Conservation (phyloP, 1,284 basidiomycete genomes). For the Meira miltonrushii region DNA sequence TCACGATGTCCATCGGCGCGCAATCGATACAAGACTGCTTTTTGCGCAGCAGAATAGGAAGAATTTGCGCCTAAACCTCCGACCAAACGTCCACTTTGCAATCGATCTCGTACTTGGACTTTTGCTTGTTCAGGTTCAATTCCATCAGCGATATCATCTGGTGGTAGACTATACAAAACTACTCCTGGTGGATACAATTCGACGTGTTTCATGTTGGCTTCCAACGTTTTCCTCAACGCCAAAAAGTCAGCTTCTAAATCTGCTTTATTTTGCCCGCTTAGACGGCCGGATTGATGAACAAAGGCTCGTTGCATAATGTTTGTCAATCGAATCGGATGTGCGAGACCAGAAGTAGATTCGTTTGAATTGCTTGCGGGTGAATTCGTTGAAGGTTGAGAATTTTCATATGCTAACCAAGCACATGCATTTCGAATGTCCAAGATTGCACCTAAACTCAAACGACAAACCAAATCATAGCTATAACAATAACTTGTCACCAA, state of each 20-base stretch:
- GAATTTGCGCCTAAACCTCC: not conserved
- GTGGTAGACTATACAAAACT: conserved; percentile 70
- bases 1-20: conserved; percentile 15
- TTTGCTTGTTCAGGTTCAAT: conserved; percentile 1
- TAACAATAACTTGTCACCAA: conserved; percentile 73
- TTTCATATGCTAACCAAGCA: conserved; percentile 69
- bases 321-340: conserved; percentile 20
- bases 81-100: conserved; percentile 55
- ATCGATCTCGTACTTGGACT: conserved; percentile 10
- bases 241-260: conserved; percentile 52
- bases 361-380: not conserved
- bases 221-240: conserved; percentile 70
- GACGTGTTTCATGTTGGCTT: conserved; percentile 73
- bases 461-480: conserved; percentile 73
- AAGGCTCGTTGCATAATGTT: conserved; percentile 32
- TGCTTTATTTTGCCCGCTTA: not conserved
- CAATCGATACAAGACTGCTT: conserved; percentile 21
- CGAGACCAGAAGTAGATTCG: not conserved
- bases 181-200: conserved; percentile 73
- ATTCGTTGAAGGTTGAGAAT: conserved; percentile 42
- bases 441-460: conserved; percentile 70
- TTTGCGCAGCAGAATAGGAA: not conserved
- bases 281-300: conserved; percentile 20
- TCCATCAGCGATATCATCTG: conserved; percentile 58
- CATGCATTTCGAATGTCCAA: conserved; percentile 70